Conservation (phyloP, 768 basidiomycete genomes). For the Brasilioporus rufonigricans region DNA sequence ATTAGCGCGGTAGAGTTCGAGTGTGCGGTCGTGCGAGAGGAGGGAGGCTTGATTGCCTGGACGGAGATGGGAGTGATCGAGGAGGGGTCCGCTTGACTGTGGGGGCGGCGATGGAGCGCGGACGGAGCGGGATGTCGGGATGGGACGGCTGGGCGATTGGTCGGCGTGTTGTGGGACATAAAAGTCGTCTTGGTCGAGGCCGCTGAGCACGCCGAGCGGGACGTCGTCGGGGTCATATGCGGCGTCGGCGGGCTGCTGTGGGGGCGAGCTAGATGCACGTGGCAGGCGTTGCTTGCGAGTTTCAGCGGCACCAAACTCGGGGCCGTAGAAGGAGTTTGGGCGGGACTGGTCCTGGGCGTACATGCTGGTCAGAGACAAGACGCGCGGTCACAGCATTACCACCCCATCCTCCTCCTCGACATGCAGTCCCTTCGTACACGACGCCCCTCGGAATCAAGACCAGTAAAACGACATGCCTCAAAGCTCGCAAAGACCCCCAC, state of each 20-base stretch:
- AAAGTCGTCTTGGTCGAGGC: constrained; percentile 43
- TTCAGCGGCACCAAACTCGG: constrained; percentile 23
- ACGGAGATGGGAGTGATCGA: constrained; percentile 89
- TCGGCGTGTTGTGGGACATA: constrained; percentile 28
- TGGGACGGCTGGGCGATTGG: constrained; percentile 32
- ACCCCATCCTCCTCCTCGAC: no score
- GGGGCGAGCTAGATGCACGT: constrained; percentile 22
- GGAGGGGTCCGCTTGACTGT: constrained; percentile 52
- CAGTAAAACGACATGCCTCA: constrained; percentile 32
- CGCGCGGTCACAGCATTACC: constrained; percentile 11
- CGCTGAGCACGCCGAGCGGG: constrained; percentile 30
- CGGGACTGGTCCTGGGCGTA: constrained; percentile 28
- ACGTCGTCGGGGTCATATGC: constrained; percentile 41
- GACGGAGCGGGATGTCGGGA: constrained; percentile 50
- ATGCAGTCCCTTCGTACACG: constrained; percentile 59
- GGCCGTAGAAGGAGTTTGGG: constrained; percentile 34
- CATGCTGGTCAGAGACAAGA: constrained; percentile 26
- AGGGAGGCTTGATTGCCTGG: constrained; percentile 92
- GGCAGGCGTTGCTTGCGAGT: constrained; percentile 4
- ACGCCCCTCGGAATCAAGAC: constrained; percentile 45
- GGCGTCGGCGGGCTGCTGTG: constrained; percentile 31
- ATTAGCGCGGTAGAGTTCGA: constrained; percentile 95
- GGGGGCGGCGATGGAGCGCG: constrained; percentile 66
- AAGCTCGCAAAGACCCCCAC: constrained; percentile 30
- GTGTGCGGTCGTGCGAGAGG: constrained; percentile 91